Evolutionary conservation across 352 stramenopile genomes (phyloP), one percentile per base, ranked within the genome.

Genomic region (Phytopythium delawarense): DNA sequence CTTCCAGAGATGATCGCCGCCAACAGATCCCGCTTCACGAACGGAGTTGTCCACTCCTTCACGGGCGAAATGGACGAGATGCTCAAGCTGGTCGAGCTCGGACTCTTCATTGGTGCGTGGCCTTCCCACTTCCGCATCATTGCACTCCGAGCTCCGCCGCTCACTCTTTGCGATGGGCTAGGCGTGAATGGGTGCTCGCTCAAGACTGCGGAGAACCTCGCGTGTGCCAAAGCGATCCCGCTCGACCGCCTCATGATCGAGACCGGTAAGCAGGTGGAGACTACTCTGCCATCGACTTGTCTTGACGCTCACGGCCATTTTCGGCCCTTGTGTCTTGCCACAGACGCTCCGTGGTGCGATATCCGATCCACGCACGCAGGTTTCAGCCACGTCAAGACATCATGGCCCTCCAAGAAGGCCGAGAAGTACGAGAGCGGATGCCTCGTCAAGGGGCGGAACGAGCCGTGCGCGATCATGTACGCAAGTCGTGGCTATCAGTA

Each of bases 41-140:
- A 89, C 52, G 97, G 94, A 13, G 96, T 99, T 7, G 96, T 99
- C 28, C 97, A 99, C 72, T 98, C 87, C 51, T 99, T 99, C 81
- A 98, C 96, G 59, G 97, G 97, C 40, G 89, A 67, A 8, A 81
- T 86, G 7, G 91, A 98, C 23, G 88, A 99, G 65, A 96, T 96
- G 40, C 67, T 91, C 23, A 81, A 95, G 69, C 88, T 99, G 30
- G 76, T 97, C 21, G 79, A 95, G 32, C 71, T 98, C n/a, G 94
- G 86, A 16, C 77, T 99, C 16, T 98, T 97, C 68, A 99, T 99
- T 68, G 96, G 96, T 89, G 30, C 28, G 58, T 57, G 34, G 5
- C 37, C 34, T 57, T 49, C 25, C 11, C 23, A 20, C 4, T 32
- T 44, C 42, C 42, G 40, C n/a, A 13, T 48, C 40, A n/a, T n/a